phyloP scores from a whole-genome alignment of 768 basidiomycete genomes.

The Russula earlei region DNA sequence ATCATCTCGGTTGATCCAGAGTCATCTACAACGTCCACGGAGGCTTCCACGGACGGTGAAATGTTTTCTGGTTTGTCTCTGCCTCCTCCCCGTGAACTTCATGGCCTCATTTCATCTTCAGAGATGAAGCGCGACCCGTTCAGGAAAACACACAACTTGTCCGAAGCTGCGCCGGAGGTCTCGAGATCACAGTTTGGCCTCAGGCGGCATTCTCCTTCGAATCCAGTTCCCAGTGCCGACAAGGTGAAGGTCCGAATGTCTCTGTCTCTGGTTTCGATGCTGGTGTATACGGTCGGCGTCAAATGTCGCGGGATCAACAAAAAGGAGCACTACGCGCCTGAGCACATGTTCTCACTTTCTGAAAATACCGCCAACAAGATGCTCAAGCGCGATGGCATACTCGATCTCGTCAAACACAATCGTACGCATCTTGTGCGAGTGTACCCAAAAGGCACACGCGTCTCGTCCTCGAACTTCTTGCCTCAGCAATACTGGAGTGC shows the following conservation, averaged over 20 bases:
- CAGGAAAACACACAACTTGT: conserved; percentile 14
- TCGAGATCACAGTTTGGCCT: conserved; percentile 34
- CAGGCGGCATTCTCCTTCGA: conserved; percentile 16
- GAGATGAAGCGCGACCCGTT: conserved; percentile 14
- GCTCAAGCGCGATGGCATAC: conserved; percentile 49
- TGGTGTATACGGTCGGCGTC: conserved; percentile 93
- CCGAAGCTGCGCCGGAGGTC: conserved; percentile 34
- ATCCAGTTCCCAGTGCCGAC: conserved; percentile 7
- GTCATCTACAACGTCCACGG: conserved; percentile 34
- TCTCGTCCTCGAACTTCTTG: conserved; percentile 80
- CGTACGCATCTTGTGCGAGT: conserved; percentile 72
- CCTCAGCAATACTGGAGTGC: conserved; percentile 86
- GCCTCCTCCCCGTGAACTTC: neutral
- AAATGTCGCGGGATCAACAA: conserved; percentile 88
- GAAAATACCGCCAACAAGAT: conserved; percentile 74
- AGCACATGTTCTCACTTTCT: conserved; percentile 89
- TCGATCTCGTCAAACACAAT: conserved; percentile 78
- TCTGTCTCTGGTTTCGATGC: conserved; percentile 53
- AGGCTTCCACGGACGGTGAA: conserved; percentile 27
- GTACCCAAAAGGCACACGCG: conserved; percentile 76
- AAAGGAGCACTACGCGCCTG: conserved; percentile 73
- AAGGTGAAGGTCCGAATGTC: conserved; percentile 62
- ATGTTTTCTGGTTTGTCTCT: conserved; percentile 15
- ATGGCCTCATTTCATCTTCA: conserved; percentile 13
- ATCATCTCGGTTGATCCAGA: conserved; percentile 31